A percentile compares a stretch with the other conserved stretches of the same genome.
Evolutionary conservation across 1,284 basidiomycete genomes (phyloP).

Genomic region (Earliella scabrosa): DNA sequence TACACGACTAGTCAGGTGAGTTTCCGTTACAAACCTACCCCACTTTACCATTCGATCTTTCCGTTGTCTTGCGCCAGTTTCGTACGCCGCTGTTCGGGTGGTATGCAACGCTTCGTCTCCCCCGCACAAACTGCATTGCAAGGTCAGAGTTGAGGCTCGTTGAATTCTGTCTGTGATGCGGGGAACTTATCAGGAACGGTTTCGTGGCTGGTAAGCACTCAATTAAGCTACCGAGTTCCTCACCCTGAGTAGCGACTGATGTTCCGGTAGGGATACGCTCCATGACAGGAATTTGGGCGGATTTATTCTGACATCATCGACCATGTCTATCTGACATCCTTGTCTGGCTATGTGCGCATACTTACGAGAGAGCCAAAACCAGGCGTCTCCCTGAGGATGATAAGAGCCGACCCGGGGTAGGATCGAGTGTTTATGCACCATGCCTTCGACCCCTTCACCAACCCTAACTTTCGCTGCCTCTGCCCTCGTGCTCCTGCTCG

Average conservation of each 20-base stretch:
- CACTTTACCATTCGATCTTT: background rate
- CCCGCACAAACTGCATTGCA: no score
- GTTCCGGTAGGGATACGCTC: background rate
- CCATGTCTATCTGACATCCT: background rate
- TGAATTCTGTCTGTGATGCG: no score
- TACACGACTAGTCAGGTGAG: background rate
- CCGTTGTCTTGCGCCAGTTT: no score
- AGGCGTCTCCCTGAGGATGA: conserved; percentile 6
- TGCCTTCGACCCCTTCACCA: background rate
- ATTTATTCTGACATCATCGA: background rate
- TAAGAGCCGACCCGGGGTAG: background rate
- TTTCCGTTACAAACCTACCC: background rate
- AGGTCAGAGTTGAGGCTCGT: no score
- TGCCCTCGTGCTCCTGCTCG: background rate
- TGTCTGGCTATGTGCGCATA: background rate
- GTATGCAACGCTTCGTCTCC: no score
- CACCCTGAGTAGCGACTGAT: background rate
- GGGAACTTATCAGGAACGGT: no score
- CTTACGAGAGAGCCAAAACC: background rate
- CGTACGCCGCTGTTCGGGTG: no score
- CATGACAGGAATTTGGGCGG: background rate
- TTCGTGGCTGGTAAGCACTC: background rate
- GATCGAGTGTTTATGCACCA: background rate
- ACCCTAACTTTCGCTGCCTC: background rate
- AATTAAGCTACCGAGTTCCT: conserved; percentile 2